Conservation (phyloP, 1,284 basidiomycete species). For the Marasmius tenuissimus region DNA sequence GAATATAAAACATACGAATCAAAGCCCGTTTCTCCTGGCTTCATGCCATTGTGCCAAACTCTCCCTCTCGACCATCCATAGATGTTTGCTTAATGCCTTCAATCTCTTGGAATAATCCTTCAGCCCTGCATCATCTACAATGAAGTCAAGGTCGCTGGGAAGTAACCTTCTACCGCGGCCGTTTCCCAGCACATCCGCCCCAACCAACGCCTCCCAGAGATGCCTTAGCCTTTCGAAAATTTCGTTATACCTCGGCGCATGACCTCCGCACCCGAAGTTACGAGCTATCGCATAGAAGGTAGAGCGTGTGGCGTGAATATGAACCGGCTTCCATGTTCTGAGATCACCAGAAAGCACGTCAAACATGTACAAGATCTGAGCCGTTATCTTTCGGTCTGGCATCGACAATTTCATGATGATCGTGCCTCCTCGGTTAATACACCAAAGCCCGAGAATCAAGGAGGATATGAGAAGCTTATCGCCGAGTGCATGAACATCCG, state of each 20-base stretch:
- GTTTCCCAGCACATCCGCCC: not conserved
- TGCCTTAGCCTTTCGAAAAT: conserved; percentile 2
- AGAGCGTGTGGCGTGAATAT: conserved; percentile 25
- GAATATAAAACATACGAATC: not conserved
- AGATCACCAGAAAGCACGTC: conserved; percentile 27
- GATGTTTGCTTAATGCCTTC: conserved; percentile 4
- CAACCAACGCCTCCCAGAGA: conserved; percentile 15
- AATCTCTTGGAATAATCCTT: conserved; percentile 3
- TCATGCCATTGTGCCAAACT: conserved; percentile 6
- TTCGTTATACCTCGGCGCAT: conserved; percentile 5
- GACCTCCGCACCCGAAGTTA: conserved; percentile 17
- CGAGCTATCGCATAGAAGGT: conserved; percentile 30
- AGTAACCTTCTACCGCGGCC: not conserved
- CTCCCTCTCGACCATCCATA: conserved; percentile 9
- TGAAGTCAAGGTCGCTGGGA: conserved; percentile 9
- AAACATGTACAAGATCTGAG: conserved; percentile 30
- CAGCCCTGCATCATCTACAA: conserved; percentile 2
- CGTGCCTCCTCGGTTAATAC: conserved; percentile 27
- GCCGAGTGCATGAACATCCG: conserved; percentile 11
- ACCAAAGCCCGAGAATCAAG: conserved; percentile 28
- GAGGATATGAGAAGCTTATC: conserved; percentile 30
- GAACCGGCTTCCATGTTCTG: conserved; percentile 29
- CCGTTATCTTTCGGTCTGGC: conserved; percentile 26
- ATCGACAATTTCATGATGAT: conserved; percentile 32
- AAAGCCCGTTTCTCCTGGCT: not conserved